These are phyloP conservation scores for Microcyclosporella mali DNA, from an alignment of 2,329 filamentous ascomycete species.

Conservation along the genomic window DNA sequence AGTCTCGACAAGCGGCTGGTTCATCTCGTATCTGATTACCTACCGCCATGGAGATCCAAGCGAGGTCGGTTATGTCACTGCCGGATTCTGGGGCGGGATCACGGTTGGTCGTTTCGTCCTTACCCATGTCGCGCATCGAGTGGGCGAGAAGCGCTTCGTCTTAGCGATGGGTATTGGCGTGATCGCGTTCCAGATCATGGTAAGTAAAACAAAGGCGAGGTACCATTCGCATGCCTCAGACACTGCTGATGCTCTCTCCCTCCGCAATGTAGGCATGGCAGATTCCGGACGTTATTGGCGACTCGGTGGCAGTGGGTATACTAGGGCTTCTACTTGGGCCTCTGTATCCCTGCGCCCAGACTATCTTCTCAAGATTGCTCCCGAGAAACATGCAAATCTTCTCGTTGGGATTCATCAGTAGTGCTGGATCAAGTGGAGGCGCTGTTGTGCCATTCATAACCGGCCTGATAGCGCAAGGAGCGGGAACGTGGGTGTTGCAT, in stretches of 20 bases:
- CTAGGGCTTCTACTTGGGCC: conserved; percentile 72
- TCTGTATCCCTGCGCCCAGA: conserved; percentile 67
- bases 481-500: conserved; percentile 57
- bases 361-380: conserved; percentile 57
- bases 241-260: too few species aligned
- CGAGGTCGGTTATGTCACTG: conserved; percentile 71
- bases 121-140: conserved; percentile 56
- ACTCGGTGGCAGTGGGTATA: conserved; percentile 48
- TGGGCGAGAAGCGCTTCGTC: conserved; percentile 68
- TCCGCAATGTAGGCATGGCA: conserved; percentile 51
- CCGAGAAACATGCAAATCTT: conserved; percentile 55
- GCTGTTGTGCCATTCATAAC: conserved; percentile 62
- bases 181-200: conserved; percentile 62
- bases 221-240: conserved; percentile 25
- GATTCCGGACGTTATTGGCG: conserved; percentile 34
- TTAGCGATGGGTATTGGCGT: conserved; percentile 57
- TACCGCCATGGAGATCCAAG: conserved; percentile 63
- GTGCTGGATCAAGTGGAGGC: conserved; percentile 63
- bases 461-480: conserved; percentile 56
- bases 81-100: conserved; percentile 56
- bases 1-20: conserved; percentile 78
- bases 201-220: too few species aligned
- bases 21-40: conserved; percentile 75
- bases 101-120: conserved; percentile 56
- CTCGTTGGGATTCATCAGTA: conserved; percentile 61